Conservation (phyloP, 306 rosid genomes). For the apple (Malus domestica) region ASM211411v1 NC_041795.1:35633501-35634000, state of each 20-base stretch:
- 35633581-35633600: neutral
- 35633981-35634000: too few relatives aligned
- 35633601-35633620: neutral
- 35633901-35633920: too few relatives aligned
- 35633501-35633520: neutral
- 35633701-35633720: conserved; percentile 74
- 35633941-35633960: too few relatives aligned
- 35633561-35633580: neutral
- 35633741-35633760: conserved; percentile 42
- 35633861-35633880: too few relatives aligned
- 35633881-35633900: too few relatives aligned
- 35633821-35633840: neutral
- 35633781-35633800: conserved; percentile 40
- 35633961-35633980: too few relatives aligned
- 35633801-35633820: conserved; percentile 37
- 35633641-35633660: neutral
- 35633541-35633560: neutral
- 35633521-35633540: neutral
- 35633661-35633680: neutral
- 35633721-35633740: conserved; percentile 48
- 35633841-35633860: too few relatives aligned
- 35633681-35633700: conserved; percentile 21
- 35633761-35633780: conserved; percentile 57
- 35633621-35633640: conserved; percentile 3
- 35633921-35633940: too few relatives aligned